phyloP scores from a whole-genome alignment of 306 rosid species.

The Oemleria cerasiformis region DNA sequence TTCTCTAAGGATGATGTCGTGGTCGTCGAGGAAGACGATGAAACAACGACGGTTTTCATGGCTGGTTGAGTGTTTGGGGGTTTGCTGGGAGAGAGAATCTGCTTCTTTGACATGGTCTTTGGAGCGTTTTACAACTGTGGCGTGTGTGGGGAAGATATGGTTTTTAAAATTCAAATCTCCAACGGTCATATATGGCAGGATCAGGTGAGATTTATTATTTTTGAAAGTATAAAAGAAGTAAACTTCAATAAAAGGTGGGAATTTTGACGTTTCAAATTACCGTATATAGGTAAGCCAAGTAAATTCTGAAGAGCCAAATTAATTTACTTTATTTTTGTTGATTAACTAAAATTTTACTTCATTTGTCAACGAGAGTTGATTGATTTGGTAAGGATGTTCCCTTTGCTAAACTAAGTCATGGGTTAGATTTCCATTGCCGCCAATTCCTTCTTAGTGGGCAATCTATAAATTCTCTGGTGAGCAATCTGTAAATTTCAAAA shows the following conservation, averaged over 20 bases:
- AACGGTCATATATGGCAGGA: slow-evolving; percentile 50
- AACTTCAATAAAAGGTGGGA: neutral
- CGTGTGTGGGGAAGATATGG: neutral
- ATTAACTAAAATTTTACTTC: too few relatives aligned
- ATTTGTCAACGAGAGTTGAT: too few relatives aligned
- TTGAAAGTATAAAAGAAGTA: neutral
- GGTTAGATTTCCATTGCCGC: too few relatives aligned
- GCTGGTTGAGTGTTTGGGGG: slow-evolving; percentile 12
- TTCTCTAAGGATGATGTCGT: slow-evolving; percentile 24
- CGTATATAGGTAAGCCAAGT: neutral
- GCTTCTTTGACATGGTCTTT: slow-evolving; percentile 10
- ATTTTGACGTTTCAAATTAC: neutral
- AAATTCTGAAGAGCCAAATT: neutral
- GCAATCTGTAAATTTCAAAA: too few relatives aligned
- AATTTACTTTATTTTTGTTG: too few relatives aligned
- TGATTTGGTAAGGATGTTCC: too few relatives aligned
- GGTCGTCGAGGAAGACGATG: neutral
- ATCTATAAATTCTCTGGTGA: too few relatives aligned
- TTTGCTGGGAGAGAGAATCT: neutral
- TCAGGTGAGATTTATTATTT: neutral
- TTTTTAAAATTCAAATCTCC: slow-evolving; percentile 49
- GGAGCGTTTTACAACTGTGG: neutral
- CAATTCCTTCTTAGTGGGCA: too few relatives aligned
- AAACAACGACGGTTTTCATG: slow-evolving; percentile 33
- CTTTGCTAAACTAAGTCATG: too few relatives aligned